A percentile compares a stretch with the other conserved stretches of the same genome.
phyloP scores from a whole-genome alignment of 345 rosid genomes.

The Boechera divaricarpa region DNA sequence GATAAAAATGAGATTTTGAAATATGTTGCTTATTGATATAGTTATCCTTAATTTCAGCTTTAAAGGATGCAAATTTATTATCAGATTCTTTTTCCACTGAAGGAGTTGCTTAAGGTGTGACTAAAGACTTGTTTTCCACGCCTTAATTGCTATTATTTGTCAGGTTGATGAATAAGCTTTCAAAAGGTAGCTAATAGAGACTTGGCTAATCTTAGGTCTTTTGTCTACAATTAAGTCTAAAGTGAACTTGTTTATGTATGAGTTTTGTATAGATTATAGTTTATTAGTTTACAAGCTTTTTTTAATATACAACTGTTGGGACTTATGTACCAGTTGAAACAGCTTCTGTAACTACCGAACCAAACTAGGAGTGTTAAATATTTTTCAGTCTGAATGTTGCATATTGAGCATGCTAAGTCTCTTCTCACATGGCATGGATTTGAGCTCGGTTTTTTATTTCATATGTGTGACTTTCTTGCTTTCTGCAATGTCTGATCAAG shows the following conservation, averaged over 20 bases:
- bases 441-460: constrained; percentile 5
- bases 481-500: constrained; percentile 29
- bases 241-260: constrained; percentile 6
- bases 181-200: background rate
- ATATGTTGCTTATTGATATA: background rate
- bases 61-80: constrained; percentile 8
- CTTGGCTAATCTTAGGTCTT: constrained; percentile 10
- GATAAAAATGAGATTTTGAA: background rate
- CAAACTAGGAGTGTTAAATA: background rate
- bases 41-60: background rate
- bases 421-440: constrained; percentile 26
- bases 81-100: constrained; percentile 1
- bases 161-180: background rate
- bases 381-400: constrained; percentile 10
- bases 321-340: background rate
- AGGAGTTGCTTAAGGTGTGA: background rate
- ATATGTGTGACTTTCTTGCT: constrained; percentile 13
- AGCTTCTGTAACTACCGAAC: constrained; percentile 11
- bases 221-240: background rate
- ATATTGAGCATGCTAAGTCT: constrained; percentile 18
- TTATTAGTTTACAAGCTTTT: background rate
- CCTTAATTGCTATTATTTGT: constrained; percentile 18
- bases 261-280: constrained; percentile 2
- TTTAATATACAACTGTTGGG: background rate
- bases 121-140: constrained; percentile 4